Evolutionary conservation across 441 rosid species (phyloP).

Genomic region (Macaranga tanarius): DNA sequence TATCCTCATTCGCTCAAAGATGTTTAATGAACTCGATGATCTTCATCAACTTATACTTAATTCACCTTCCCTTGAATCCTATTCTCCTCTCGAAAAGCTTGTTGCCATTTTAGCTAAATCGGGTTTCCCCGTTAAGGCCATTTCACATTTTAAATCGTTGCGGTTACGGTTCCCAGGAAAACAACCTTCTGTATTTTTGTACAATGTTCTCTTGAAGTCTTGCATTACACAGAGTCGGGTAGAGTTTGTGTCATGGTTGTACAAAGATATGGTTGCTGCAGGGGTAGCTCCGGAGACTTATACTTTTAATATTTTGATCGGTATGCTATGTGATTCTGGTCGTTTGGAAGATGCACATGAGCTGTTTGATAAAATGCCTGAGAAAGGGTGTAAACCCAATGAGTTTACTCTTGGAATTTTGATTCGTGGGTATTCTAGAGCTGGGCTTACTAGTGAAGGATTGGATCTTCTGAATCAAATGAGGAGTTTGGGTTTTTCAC

Average conservation of each 20-base stretch:
- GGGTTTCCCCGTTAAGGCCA: slow-evolving; percentile 45
- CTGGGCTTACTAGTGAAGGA: slow-evolving; percentile 53
- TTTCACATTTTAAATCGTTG: slow-evolving; percentile 56
- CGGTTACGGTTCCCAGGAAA: slow-evolving; percentile 49
- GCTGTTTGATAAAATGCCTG: slow-evolving; percentile 84
- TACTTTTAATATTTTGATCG: slow-evolving; percentile 73
- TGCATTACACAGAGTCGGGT: slow-evolving; percentile 41
- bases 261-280: slow-evolving; percentile 65
- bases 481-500: slow-evolving; percentile 51
- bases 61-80: slow-evolving; percentile 27
- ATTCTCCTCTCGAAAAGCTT: slow-evolving; percentile 44
- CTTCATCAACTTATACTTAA: slow-evolving; percentile 58
- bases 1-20: slow-evolving; percentile 59
- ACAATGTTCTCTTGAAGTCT: slow-evolving; percentile 54
- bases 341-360: slow-evolving; percentile 67
- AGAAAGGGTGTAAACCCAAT: slow-evolving; percentile 73
- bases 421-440: slow-evolving; percentile 84
- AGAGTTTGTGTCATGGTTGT: slow-evolving; percentile 69
- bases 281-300: slow-evolving; percentile 70
- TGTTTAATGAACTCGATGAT: slow-evolving; percentile 59
- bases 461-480: slow-evolving; percentile 60
- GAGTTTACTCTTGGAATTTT: slow-evolving; percentile 79
- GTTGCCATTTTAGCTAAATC: slow-evolving; percentile 51
- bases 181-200: slow-evolving; percentile 48
- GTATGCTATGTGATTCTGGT: slow-evolving; percentile 60